These are phyloP conservation scores for Trichaptum fuscoviolaceum DNA, from an alignment of 768 basidiomycete species.

Conservation along the genomic window DNA sequence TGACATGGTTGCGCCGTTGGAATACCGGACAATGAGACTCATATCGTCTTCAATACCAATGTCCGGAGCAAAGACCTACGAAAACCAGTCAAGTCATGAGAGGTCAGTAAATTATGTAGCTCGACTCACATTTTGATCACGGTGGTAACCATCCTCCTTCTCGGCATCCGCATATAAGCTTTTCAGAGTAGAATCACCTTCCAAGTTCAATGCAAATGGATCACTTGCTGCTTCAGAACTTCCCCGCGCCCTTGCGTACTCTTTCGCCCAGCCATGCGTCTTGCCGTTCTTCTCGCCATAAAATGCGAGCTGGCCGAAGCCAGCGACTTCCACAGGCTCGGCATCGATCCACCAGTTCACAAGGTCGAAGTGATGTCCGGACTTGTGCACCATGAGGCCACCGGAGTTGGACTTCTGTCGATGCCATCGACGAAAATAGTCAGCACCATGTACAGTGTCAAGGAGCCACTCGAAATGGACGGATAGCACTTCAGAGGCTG, in stretches of 20 bases:
- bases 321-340: constrained; percentile 40
- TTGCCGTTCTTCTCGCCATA: constrained; percentile 42
- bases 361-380: constrained; percentile 45
- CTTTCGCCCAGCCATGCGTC: constrained; percentile 40
- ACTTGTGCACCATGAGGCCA: constrained; percentile 42
- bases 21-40: constrained; percentile 42
- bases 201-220: constrained; percentile 46
- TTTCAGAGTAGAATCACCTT: constrained; percentile 37
- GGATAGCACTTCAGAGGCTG: constrained; percentile 30
- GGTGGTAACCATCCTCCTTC: constrained; percentile 41
- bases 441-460: constrained; percentile 47
- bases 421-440: constrained; percentile 50
- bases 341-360: constrained; percentile 53
- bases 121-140: constrained; percentile 41
- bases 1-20: constrained; percentile 43
- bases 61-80: constrained; percentile 33
- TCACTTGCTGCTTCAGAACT: constrained; percentile 37
- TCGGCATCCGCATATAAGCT: constrained; percentile 43
- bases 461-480: constrained; percentile 52
- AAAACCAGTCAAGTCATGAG: background rate
- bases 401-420: constrained; percentile 39
- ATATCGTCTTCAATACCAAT: constrained; percentile 51
- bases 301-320: constrained; percentile 41
- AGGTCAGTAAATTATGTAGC: background rate
- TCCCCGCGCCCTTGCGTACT: constrained; percentile 40